Percentiles rank a stretch among this genome's conserved stretches.
Evolutionary conservation across 495 filamentous ascomycete species (phyloP).

Genomic region (Daldinia caldariorum): DNA sequence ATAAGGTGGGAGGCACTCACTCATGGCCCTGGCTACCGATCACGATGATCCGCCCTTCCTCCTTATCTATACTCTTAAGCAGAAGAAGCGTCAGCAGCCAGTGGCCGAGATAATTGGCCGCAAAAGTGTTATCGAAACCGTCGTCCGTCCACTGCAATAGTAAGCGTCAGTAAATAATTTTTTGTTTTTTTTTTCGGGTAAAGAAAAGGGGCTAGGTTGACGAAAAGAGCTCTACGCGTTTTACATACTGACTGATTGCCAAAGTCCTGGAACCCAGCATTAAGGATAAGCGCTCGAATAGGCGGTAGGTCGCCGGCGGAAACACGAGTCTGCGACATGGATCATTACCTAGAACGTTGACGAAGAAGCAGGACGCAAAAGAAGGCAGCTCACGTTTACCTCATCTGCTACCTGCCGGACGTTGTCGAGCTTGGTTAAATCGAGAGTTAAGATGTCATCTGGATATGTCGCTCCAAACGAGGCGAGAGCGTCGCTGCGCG

Average conservation of each 20-base stretch:
- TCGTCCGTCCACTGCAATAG: slow-evolving; percentile 49
- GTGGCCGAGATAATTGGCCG: slow-evolving; percentile 55
- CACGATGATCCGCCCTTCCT: slow-evolving; percentile 7
- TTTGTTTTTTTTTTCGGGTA: too few species aligned
- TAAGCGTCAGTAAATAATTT: too few species aligned
- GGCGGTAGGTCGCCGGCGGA: slow-evolving; percentile 45
- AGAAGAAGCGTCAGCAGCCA: slow-evolving; percentile 53
- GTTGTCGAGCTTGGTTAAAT: neutral
- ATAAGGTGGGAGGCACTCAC: neutral
- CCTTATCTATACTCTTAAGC: slow-evolving; percentile 50
- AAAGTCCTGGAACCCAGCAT: slow-evolving; percentile 50
- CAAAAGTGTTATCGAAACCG: slow-evolving; percentile 51
- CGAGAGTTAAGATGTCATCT: neutral
- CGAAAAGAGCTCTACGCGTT: too few species aligned
- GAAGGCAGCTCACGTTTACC: neutral
- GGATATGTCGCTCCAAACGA: neutral
- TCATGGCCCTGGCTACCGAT: neutral
- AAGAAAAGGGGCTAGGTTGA: too few species aligned
- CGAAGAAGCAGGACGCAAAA: too few species aligned
- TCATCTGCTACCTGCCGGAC: neutral
- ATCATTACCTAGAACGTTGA: too few species aligned
- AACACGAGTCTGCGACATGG: neutral
- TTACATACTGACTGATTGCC: slow-evolving; percentile 36
- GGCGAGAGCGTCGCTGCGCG: neutral
- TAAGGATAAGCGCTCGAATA: slow-evolving; percentile 56